Base-by-base conservation (phyloP, 495 filamentous ascomycete species). In the Aspergillus hancockii region DNA sequence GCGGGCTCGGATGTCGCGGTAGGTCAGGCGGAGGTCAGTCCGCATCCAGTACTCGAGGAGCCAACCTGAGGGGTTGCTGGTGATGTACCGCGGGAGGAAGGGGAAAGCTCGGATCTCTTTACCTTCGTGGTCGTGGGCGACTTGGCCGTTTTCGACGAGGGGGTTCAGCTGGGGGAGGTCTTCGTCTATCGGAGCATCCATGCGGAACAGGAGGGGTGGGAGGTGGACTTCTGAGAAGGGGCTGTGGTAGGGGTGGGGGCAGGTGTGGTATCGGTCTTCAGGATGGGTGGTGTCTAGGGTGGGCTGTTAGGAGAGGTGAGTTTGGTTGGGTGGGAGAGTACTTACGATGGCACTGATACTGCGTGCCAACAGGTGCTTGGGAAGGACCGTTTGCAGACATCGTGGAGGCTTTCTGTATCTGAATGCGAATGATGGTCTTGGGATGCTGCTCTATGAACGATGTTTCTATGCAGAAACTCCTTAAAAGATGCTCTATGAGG, bases 11-110 rank as follows among this genome's bases (percentile, higher is more conserved):
- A 66, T 63, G 40, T 66, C 63, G 19, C 38, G 23, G 41, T 66
- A 66, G 1, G 60, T 60, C 4, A 66, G 41, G 2, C 63, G 54
- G 12, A 14, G 10, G 43, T 66, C 63, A 16, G 56, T 58, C 7
- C 59, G 52, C 28, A 52, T 47, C 63, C 63, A 66, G 55, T 41
- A 61, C 22, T 66, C 63, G 19, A 66, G 25, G 4, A 66, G 52
- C 63, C 63, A 66, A 12, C 41, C 52, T 0, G 55, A n/a, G 10
- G 56, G 54, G 5, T 54, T 45, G 5, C 28, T 16, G 19, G 60
- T 52, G 43, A 66, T 63, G 53, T 59, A 63, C 5, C 63, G 63
- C 0, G 63, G 63, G 14, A 66, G 56, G 46, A 63, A 59, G 8
- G n/a, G 12, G 47, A 63, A 60, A 30, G 56, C 49, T 18, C 60